Percentiles rank a stretch among this genome's conserved stretches.
Conservation (phyloP, 2,329 filamentous ascomycete genomes). For the Colletotrichum costaricense region DNA sequence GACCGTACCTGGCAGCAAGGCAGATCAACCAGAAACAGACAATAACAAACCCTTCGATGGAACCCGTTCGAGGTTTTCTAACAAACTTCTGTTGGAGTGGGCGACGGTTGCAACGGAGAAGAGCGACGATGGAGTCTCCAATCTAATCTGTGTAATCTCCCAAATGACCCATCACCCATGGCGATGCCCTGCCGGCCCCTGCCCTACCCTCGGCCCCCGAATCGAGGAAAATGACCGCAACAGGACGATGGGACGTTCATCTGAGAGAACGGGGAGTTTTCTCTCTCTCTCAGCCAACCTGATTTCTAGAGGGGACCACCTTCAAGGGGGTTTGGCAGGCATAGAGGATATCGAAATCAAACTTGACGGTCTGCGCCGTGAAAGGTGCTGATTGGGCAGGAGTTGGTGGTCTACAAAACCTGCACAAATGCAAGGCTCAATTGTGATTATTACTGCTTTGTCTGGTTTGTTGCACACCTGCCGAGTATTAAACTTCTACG, state of each 20-base stretch:
- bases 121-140: background rate
- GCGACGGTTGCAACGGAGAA: background rate
- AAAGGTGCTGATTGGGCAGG: background rate
- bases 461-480: background rate
- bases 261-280: background rate
- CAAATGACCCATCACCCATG: background rate
- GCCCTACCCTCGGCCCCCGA: background rate
- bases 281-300: conserved; percentile 3
- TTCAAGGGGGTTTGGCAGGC: background rate
- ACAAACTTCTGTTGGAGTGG: background rate
- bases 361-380: background rate
- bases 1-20: background rate
- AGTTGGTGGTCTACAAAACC: background rate
- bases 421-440: background rate
- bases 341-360: background rate
- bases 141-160: conserved; percentile 25
- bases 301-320: conserved; percentile 26
- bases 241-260: conserved; percentile 15
- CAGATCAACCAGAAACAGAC: background rate
- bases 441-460: background rate
- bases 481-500: too few relatives aligned
- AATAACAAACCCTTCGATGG: background rate
- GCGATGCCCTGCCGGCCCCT: background rate
- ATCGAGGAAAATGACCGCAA: conserved; percentile 22
- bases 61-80: too few relatives aligned